A percentile compares a stretch with the other conserved stretches of the same genome.
These are phyloP conservation scores for Limnanthes douglasii DNA, from an alignment of 345 rosid species.

Conservation along the genomic window DNA sequence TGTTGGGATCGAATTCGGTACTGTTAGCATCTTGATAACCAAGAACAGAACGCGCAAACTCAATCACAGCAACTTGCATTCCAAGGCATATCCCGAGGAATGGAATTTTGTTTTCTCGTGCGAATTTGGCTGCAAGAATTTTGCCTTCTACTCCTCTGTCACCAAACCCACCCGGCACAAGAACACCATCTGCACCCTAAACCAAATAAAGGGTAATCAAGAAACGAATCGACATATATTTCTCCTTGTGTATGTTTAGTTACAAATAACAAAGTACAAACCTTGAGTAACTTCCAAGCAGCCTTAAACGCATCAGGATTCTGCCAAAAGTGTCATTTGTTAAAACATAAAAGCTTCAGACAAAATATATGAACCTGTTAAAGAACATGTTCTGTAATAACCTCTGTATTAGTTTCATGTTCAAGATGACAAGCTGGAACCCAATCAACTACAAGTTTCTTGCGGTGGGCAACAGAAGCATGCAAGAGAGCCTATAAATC, in stretches of 20 bases:
- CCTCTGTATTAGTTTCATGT: conserved; percentile 40
- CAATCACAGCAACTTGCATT: conserved; percentile 95
- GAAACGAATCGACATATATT: neutral
- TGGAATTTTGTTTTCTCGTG: conserved; percentile 78
- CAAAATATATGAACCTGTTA: neutral
- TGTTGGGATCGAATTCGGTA: conserved; percentile 71
- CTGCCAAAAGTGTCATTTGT: conserved; percentile 26
- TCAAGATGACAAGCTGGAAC: conserved; percentile 88
- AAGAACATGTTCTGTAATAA: conserved; percentile 10
- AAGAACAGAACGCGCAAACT: conserved; percentile 67
- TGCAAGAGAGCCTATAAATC: conserved; percentile 83
- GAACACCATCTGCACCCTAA: conserved; percentile 87
- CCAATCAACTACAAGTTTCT: conserved; percentile 81
- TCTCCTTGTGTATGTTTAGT: neutral
- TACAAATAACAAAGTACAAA: conserved; percentile 12
- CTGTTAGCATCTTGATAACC: conserved; percentile 77
- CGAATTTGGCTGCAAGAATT: conserved; percentile 77
- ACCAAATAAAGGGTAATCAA: neutral
- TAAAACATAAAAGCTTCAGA: conserved; percentile 4
- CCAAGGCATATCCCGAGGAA: conserved; percentile 95
- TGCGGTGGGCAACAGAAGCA: conserved; percentile 59
- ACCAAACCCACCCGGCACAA: conserved; percentile 99
- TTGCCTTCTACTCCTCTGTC: conserved; percentile 92
- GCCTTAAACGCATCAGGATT: conserved; percentile 58
- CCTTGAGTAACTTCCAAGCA: conserved; percentile 77